A percentile compares a stretch with the other conserved stretches of the same genome.
phyloP scores from a whole-genome alignment of 2,329 filamentous ascomycete species.

The Cladosporium sp. region DNA sequence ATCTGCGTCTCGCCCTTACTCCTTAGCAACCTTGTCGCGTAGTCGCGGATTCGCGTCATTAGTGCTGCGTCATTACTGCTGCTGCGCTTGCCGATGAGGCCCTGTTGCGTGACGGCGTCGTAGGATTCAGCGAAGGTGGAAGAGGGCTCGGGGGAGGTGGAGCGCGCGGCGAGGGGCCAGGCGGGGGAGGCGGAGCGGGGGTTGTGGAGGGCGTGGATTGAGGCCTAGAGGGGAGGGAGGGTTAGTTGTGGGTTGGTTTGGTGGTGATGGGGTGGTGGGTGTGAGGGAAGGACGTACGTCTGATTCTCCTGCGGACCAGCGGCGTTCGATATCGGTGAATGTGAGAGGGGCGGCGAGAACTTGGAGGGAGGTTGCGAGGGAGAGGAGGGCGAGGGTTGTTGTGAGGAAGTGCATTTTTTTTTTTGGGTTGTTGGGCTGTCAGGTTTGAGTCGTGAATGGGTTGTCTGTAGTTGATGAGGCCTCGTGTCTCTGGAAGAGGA shows the following conservation, averaged over 20 bases:
- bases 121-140: constrained; percentile 3
- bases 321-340: constrained; percentile 31
- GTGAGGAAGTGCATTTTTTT: constrained; percentile 20
- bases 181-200: constrained; percentile 25
- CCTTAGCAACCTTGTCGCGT: constrained; percentile 22
- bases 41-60: constrained; percentile 19
- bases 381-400: constrained; percentile 23
- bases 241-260: background rate
- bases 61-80: background rate
- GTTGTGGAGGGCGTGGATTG: constrained; percentile 25
- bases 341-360: constrained; percentile 22
- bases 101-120: constrained; percentile 16
- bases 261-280: background rate
- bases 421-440: background rate
- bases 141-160: background rate
- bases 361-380: constrained; percentile 19
- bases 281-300: constrained; percentile 26
- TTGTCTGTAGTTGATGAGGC: background rate
- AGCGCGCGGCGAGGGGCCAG: constrained; percentile 19
- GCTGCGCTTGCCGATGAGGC: background rate
- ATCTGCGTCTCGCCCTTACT: constrained; percentile 18
- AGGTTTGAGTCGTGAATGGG: background rate
- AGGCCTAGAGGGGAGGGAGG: constrained; percentile 11
- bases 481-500: background rate
- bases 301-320: constrained; percentile 30